Evolutionary conservation across 2,329 filamentous ascomycete genomes (phyloP).

Genomic region (Botrytis fragariae): DNA sequence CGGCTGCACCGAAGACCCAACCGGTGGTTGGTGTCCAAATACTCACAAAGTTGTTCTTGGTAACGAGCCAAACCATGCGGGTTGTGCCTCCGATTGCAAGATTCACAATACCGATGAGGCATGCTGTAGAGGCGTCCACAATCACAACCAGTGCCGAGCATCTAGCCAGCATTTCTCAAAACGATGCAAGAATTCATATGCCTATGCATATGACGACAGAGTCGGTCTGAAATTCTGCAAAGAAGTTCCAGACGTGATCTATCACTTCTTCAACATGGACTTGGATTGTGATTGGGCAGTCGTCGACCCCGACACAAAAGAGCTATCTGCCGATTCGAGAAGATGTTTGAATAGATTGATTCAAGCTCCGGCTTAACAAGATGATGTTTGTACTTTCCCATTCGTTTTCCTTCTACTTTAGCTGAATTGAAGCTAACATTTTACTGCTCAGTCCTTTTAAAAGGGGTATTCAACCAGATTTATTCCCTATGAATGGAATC

Average conservation of each 20-base stretch:
- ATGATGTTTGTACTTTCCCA: neutral
- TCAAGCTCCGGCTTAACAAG: neutral
- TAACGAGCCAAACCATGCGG: neutral
- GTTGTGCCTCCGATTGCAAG: neutral
- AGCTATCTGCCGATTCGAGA: neutral
- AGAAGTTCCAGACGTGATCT: neutral
- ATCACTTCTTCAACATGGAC: neutral
- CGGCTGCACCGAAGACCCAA: neutral
- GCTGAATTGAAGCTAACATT: neutral
- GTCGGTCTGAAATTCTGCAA: neutral
- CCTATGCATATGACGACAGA: slow-evolving; percentile 7
- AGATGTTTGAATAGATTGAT: neutral
- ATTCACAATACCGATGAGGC: neutral
- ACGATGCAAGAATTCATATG: neutral
- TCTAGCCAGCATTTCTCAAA: slow-evolving; percentile 3
- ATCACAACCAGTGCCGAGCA: neutral
- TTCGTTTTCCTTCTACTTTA: too few species aligned
- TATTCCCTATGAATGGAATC: neutral
- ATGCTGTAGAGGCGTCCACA: neutral
- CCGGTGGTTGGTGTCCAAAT: neutral
- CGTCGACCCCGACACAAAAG: neutral
- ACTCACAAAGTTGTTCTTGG: neutral
- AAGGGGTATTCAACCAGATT: neutral
- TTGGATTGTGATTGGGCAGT: neutral
- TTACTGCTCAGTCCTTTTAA: neutral